phyloP scores from a whole-genome alignment of 257 asterid genomes.

The Jacaranda copaia region DNA sequence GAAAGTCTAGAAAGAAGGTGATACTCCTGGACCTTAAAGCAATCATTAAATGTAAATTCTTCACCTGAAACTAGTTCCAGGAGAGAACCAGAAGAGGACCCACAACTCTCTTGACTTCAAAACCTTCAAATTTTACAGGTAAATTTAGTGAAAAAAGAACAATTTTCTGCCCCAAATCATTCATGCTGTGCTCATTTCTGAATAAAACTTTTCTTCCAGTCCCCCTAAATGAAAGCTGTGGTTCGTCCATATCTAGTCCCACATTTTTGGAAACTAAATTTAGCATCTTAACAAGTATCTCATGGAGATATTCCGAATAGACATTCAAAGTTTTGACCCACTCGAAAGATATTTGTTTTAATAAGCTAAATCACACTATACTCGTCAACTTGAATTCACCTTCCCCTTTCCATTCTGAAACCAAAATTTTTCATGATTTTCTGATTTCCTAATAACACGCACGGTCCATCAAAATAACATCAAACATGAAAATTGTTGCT shows the following conservation, averaged over 20 bases:
- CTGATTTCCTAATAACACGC: too few relatives aligned
- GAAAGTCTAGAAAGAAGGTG: not conserved
- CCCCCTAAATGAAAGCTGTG: not conserved
- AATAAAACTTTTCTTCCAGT: not conserved
- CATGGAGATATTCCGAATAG: not conserved
- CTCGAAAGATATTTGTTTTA: not conserved
- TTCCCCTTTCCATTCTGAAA: not conserved
- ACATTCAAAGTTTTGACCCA: not conserved
- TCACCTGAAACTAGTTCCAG: not conserved
- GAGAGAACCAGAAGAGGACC: too few relatives aligned
- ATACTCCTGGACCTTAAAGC: not conserved
- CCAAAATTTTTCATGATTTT: too few relatives aligned
- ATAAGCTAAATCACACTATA: not conserved
- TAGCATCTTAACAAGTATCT: constrained; percentile 21
- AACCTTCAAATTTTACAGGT: not conserved
- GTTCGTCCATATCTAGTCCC: not conserved
- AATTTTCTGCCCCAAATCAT: not conserved
- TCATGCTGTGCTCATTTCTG: not conserved
- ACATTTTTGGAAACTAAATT: constrained; percentile 1
- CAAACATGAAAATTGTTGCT: not conserved
- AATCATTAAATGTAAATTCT: not conserved
- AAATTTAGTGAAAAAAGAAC: not conserved
- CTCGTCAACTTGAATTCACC: not conserved
- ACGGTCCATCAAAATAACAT: not conserved
- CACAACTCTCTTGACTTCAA: too few relatives aligned